A percentile compares a stretch with the other conserved stretches of the same genome.
Conservation (phyloP, 179 eudicot species). For the Gypsophila paniculata region DNA sequence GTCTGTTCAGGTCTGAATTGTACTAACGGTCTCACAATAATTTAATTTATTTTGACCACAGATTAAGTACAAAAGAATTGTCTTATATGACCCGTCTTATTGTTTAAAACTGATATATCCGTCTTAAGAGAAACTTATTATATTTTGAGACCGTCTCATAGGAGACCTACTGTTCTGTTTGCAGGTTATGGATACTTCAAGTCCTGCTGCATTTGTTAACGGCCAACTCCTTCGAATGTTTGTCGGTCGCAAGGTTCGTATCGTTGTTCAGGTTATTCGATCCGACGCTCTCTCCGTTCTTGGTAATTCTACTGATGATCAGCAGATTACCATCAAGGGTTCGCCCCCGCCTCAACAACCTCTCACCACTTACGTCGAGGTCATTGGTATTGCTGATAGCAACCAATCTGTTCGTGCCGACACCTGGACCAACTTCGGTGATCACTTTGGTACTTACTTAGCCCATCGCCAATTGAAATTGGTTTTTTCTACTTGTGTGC, state of each 20-base stretch:
- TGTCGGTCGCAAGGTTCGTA: constrained; percentile 68
- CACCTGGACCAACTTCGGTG: constrained; percentile 82
- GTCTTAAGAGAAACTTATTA: too few relatives aligned
- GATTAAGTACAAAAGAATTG: too few relatives aligned
- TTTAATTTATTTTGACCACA: too few relatives aligned
- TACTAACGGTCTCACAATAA: too few relatives aligned
- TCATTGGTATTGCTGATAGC: constrained; percentile 80
- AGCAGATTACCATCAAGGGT: constrained; percentile 64
- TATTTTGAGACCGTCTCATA: too few relatives aligned
- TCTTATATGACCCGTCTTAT: too few relatives aligned
- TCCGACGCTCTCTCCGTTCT: constrained; percentile 51
- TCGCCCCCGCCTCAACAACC: constrained; percentile 38
- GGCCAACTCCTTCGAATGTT: constrained; percentile 56
- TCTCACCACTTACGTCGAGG: constrained; percentile 64
- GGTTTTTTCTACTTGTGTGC: neutral
- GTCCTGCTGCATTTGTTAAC: constrained; percentile 75
- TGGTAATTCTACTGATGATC: constrained; percentile 77
- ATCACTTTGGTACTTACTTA: constrained; percentile 50
- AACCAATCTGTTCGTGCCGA: constrained; percentile 71
- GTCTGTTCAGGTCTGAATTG: too few relatives aligned
- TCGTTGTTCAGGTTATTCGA: constrained; percentile 67
- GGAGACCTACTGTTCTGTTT: neutral
- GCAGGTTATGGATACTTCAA: constrained; percentile 80
- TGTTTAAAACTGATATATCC: too few relatives aligned
- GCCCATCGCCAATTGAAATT: neutral